phyloP scores from a whole-genome alignment of 1,284 basidiomycete genomes.

The Cryptococcus amylolentus region DNA sequence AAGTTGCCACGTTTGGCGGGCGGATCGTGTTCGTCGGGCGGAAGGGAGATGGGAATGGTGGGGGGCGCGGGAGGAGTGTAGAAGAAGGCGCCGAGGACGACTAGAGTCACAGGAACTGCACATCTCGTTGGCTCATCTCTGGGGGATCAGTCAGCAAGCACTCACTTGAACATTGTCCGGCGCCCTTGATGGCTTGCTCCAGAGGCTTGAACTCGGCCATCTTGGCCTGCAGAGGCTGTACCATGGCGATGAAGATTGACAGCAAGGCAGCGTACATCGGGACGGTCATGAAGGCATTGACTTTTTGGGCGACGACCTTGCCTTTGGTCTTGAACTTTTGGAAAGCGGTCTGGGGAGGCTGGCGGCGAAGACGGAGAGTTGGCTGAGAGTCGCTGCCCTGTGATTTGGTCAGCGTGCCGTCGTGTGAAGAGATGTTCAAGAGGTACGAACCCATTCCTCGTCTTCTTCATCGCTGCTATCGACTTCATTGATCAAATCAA shows the following conservation, averaged over 20 bases:
- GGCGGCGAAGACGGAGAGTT: constrained; percentile 25
- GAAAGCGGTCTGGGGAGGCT: constrained; percentile 22
- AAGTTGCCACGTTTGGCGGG: constrained; percentile 11
- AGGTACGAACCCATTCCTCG: constrained; percentile 46
- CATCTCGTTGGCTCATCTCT: constrained; percentile 1
- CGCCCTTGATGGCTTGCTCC: constrained; percentile 65
- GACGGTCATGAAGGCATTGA: constrained; percentile 80
- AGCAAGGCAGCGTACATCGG: constrained; percentile 76
- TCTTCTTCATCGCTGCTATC: constrained; percentile 42
- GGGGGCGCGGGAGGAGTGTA: constrained; percentile 50
- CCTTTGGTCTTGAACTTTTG: constrained; percentile 34
- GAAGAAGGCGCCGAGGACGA: constrained; percentile 92
- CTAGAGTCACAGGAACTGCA: constrained; percentile 72
- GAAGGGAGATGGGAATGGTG: constrained; percentile 5
- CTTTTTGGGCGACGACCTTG: constrained; percentile 48
- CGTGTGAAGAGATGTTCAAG: background rate
- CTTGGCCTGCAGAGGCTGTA: constrained; percentile 67
- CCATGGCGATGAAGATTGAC: constrained; percentile 75
- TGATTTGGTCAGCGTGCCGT: background rate
- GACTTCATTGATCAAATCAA: constrained; percentile 29
- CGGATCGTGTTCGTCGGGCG: background rate
- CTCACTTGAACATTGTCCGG: constrained; percentile 69
- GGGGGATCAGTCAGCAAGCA: background rate
- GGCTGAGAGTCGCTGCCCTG: constrained; percentile 16
- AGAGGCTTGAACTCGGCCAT: constrained; percentile 64